A percentile compares a stretch with the other conserved stretches of the same genome.
These are phyloP conservation scores for Dipodascus geniculatus DNA, from an alignment of 805 yeast genomes.

Conservation along the genomic window DNA sequence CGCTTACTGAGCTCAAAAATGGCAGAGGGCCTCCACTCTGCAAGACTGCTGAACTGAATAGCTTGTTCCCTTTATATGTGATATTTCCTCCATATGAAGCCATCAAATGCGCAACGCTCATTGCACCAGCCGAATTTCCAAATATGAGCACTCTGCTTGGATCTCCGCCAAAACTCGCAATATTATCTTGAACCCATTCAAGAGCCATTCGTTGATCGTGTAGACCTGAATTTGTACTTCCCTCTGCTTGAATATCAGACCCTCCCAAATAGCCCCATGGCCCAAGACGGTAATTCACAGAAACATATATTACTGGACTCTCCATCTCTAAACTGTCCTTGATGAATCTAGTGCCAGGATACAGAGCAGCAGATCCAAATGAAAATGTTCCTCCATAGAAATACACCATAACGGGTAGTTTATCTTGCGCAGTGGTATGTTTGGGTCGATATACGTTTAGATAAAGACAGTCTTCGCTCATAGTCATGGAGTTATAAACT, in stretches of 20 bases:
- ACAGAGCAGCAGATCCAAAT: conserved; percentile 22
- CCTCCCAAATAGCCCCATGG: conserved; percentile 28
- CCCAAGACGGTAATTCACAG: conserved; percentile 26
- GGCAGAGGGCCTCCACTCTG: conserved; percentile 11
- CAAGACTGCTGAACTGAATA: conserved; percentile 13
- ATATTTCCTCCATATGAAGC: conserved; percentile 7
- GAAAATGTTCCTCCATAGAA: conserved; percentile 29
- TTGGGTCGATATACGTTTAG: conserved; percentile 22
- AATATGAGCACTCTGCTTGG: conserved; percentile 22
- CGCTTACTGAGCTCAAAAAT: background rate
- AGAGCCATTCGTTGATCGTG: conserved; percentile 22
- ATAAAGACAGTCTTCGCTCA: conserved; percentile 23
- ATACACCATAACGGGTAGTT: conserved; percentile 23
- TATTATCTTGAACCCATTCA: conserved; percentile 24
- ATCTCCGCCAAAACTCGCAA: conserved; percentile 24
- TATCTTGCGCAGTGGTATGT: conserved; percentile 2
- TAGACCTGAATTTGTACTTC: conserved; percentile 24
- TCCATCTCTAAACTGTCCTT: background rate
- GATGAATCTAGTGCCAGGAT: conserved; percentile 10
- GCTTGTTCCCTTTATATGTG: conserved; percentile 9
- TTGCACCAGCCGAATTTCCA: conserved; percentile 27
- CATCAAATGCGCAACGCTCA: conserved; percentile 7
- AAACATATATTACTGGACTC: conserved; percentile 14
- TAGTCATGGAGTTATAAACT: conserved; percentile 7
- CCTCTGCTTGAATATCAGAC: conserved; percentile 7